These are phyloP conservation scores for Eucalyptus regnans DNA, from an alignment of 345 rosid species.

Conservation along the genomic window DNA sequence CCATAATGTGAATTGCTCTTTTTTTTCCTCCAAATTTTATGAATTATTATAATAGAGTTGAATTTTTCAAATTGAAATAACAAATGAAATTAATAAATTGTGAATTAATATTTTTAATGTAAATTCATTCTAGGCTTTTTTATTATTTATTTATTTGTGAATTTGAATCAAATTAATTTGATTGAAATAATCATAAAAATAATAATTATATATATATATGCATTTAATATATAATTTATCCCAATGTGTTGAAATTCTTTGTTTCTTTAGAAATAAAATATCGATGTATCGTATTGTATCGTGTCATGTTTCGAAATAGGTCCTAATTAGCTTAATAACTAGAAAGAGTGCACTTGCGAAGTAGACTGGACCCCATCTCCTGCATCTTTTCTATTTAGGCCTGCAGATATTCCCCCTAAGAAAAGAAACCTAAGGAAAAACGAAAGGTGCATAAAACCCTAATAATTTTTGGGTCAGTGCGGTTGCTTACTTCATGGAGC, in stretches of 20 bases:
- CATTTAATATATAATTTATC: fast-evolving
- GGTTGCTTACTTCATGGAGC: not conserved
- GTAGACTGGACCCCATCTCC: not conserved
- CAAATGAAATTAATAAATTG: too few species aligned
- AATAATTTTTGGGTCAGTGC: not conserved
- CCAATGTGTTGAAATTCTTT: fast-evolving
- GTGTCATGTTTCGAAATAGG: fast-evolving
- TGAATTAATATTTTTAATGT: too few species aligned
- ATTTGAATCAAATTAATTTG: too few species aligned
- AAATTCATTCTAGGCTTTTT: too few species aligned
- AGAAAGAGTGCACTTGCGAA: not conserved
- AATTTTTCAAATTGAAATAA: too few species aligned
- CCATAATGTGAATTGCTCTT: fast-evolving
- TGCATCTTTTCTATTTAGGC: not conserved
- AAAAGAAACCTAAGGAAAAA: not conserved
- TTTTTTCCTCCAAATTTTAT: fast-evolving
- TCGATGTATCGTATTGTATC: fast-evolving
- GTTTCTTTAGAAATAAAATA: fast-evolving
- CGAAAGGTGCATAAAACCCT: not conserved
- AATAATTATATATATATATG: too few species aligned
- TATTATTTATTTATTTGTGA: too few species aligned
- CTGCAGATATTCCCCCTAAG: not conserved
- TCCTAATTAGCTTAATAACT: fast-evolving
- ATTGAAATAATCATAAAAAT: too few species aligned
- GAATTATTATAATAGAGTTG: too few species aligned